A percentile compares a stretch with the other conserved stretches of the same genome.
These are phyloP conservation scores for Termitomyces sp. DNA, from an alignment of 768 basidiomycete species.

Conservation along the genomic window DNA sequence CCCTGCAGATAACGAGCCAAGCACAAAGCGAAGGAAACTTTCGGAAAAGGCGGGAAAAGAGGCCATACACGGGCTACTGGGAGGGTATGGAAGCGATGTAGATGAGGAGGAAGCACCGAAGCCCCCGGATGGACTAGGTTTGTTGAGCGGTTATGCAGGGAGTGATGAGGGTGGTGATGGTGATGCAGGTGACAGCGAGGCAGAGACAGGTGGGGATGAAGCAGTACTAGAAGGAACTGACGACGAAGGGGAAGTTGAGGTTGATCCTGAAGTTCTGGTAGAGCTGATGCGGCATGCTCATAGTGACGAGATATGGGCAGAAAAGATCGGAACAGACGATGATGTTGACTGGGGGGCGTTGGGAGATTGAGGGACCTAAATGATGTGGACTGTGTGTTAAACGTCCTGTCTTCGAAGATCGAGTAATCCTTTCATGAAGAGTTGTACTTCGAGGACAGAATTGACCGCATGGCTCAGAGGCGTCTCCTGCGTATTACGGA, in stretches of 20 bases:
- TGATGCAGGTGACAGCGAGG: constrained; percentile 23
- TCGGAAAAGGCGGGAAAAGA: constrained; percentile 45
- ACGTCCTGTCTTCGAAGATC: constrained; percentile 74
- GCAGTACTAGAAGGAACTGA: constrained; percentile 15
- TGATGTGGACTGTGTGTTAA: constrained; percentile 21
- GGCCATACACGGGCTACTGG: constrained; percentile 53
- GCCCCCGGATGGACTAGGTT: constrained; percentile 28
- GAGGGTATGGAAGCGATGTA: constrained; percentile 53
- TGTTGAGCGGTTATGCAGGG: constrained; percentile 40
- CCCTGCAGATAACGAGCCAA: constrained; percentile 27
- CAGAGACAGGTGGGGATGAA: constrained; percentile 21
- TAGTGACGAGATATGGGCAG: constrained; percentile 20
- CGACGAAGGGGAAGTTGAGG: constrained; percentile 22
- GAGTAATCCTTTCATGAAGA: constrained; percentile 78
- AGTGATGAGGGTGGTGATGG: constrained; percentile 33
- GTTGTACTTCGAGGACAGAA: constrained; percentile 75
- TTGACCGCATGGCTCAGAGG: constrained; percentile 69
- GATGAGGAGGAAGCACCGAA: constrained; percentile 27
- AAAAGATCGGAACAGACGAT: constrained; percentile 32
- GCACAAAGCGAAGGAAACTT: constrained; percentile 53
- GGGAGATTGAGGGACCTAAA: constrained; percentile 23
- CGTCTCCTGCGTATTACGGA: constrained; percentile 71
- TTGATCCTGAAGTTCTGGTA: constrained; percentile 36
- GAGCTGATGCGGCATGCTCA: constrained; percentile 36
- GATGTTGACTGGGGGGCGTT: constrained; percentile 49